phyloP scores from a whole-genome alignment of 176 grass and related monocot genomes.

The Oryza longistaminata region DNA sequence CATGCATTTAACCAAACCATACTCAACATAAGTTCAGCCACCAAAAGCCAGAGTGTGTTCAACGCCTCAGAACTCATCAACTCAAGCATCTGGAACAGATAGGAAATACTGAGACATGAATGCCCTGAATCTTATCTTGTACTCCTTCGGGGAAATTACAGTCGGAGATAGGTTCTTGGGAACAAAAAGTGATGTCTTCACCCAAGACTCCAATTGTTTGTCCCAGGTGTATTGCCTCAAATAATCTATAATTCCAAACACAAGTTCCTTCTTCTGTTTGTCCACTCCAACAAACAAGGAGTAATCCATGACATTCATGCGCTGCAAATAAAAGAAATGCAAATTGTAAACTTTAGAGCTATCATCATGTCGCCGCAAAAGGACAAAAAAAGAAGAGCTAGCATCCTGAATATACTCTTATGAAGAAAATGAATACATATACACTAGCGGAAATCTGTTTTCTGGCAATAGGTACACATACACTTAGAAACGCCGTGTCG shows the following conservation, averaged over 20 bases:
- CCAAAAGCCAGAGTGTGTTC: conserved; percentile 24
- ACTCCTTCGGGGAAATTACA: conserved; percentile 81
- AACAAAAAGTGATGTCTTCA: conserved; percentile 85
- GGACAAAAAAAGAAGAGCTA: not conserved
- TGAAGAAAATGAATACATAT: conserved; percentile 10
- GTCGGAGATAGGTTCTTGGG: conserved; percentile 80
- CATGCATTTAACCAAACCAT: conserved; percentile 1
- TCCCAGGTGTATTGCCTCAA: conserved; percentile 93
- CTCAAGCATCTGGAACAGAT: conserved; percentile 64
- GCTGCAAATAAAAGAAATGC: conserved; percentile 48
- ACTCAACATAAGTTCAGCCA: conserved; percentile 10
- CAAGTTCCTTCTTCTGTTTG: conserved; percentile 69
- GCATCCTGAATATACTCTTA: conserved; percentile 11
- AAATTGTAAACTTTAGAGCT: conserved; percentile 18
- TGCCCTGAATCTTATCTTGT: conserved; percentile 78
- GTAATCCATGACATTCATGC: conserved; percentile 92
- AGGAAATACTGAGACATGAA: conserved; percentile 69
- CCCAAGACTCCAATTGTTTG: conserved; percentile 91
- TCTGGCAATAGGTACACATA: conserved; percentile 50
- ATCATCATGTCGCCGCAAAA: conserved; percentile 1
- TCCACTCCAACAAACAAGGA: conserved; percentile 90
- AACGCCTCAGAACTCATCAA: conserved; percentile 18
- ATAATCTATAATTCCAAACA: conserved; percentile 94
- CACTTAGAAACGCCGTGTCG: conserved; percentile 79
- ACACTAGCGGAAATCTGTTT: conserved; percentile 26